These are phyloP conservation scores for Dendrobium nobile DNA, from an alignment of 106 monocot genomes.

Conservation along the genomic window DNA sequence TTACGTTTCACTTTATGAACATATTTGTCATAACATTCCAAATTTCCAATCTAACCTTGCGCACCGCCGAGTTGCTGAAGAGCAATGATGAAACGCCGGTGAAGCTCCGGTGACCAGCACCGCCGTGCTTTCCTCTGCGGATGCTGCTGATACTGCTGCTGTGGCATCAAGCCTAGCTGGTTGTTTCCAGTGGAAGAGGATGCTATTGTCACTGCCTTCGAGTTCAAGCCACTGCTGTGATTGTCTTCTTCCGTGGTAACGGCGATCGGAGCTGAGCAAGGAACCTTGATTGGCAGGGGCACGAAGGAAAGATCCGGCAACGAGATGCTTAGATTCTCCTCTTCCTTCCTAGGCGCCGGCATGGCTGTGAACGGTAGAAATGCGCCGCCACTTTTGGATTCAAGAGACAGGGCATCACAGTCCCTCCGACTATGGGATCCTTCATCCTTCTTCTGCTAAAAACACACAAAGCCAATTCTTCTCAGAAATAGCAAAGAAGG, in stretches of 20 bases:
- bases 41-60: constrained; percentile 43
- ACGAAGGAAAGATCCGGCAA: constrained; percentile 44
- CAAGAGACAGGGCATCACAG: constrained; percentile 16
- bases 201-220: constrained; percentile 9
- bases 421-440: constrained; percentile 11
- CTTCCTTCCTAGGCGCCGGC: constrained; percentile 21
- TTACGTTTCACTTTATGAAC: not conserved
- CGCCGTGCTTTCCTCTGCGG: constrained; percentile 66
- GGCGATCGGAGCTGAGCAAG: not conserved
- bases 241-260: constrained; percentile 10
- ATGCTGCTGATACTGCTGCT: constrained; percentile 10
- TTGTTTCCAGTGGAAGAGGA: not conserved
- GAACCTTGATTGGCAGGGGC: constrained; percentile 12
- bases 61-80: constrained; percentile 84
- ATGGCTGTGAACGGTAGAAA: constrained; percentile 35
- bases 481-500: not conserved
- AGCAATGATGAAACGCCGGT: constrained; percentile 65
- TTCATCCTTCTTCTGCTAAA: constrained; percentile 10
- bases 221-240: constrained; percentile 1
- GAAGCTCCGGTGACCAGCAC: constrained; percentile 99
- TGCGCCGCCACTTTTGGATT: constrained; percentile 25
- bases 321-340: constrained; percentile 12
- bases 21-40: not conserved
- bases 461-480: not conserved
- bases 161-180: constrained; percentile 6